Base-by-base conservation (phyloP, 2,329 filamentous ascomycete species). In the Exophiala calicioides region DNA sequence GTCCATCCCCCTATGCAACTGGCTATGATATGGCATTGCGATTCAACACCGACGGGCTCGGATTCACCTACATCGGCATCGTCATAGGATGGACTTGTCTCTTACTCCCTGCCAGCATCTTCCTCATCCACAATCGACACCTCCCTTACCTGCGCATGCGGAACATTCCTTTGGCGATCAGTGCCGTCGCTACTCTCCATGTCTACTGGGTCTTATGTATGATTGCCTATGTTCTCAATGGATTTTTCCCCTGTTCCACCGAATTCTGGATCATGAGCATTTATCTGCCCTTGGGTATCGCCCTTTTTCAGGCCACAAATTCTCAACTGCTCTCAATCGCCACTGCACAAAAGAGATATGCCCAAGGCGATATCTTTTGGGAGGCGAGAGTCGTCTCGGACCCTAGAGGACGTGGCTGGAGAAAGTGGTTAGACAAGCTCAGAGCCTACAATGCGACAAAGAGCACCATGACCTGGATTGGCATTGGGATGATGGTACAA, bases 231-330 rank as follows among this genome's bases (percentile, higher is more conserved):
- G 61, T 67, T 43, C 52, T 70, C 5, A 66, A 67, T 23, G 49
- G 64, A 4, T 46, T 59, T 18, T 60, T 68, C 47, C 77, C 79
- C 0, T 78, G 78, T 41, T 67, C 73, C 15, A 70, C 71, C 12
- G 79, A 84, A 63, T 86, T 74, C 61, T 86, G 81, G 80, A 74
- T 83, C 63, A 86, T 86, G 82, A 76, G 78, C 52, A 70, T 81
- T 44, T 82, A 80, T 62, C 68, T 85, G 3, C 82, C 82, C 8
- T 75, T 81, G 36, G 82, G 82, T 18, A 80, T 86, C 44, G 81
- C 80, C 5, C 66, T 86, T 4, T 85, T 85, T 60, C 81, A 85
- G 59, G 81, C 79, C 16, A 77, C 78, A 50, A 83, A 84, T 60
- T 76, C 71, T 57, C 78, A 79, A 44, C 79, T 85, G 42, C 71